phyloP scores from a whole-genome alignment of 2,329 filamentous ascomycete genomes.

The Sarocladium kiliense region DNA sequence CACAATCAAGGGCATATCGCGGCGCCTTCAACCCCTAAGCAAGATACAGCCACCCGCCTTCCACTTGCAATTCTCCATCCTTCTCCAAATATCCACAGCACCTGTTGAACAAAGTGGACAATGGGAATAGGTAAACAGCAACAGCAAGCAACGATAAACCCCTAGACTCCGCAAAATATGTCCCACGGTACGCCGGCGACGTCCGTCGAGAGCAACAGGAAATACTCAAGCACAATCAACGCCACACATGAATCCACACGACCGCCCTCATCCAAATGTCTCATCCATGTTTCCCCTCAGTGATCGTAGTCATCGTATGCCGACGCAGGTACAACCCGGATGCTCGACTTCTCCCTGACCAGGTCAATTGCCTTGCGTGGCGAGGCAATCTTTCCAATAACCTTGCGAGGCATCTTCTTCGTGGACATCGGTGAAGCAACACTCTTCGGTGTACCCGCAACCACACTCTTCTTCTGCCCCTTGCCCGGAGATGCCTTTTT shows the following conservation, averaged over 20 bases:
- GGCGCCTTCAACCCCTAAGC: background rate
- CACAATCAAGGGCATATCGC: background rate
- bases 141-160: background rate
- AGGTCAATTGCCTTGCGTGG: background rate
- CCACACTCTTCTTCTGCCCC: conserved; percentile 3
- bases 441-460: conserved; percentile 6
- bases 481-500: background rate
- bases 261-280: background rate
- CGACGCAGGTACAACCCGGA: background rate
- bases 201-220: background rate
- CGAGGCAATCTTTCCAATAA: conserved; percentile 2
- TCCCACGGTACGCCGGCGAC: too few relatives aligned
- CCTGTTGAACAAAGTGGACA: background rate
- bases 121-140: background rate
- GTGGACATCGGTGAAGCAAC: conserved; percentile 11
- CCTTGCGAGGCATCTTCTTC: conserved; percentile 8
- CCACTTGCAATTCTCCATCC: too few relatives aligned
- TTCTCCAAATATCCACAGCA: background rate
- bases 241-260: background rate
- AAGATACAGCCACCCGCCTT: too few relatives aligned
- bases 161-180: too few relatives aligned
- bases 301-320: conserved; percentile 8
- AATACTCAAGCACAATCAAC: background rate
- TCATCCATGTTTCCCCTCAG: background rate
- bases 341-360: conserved; percentile 7